Evolutionary conservation across 2,329 filamentous ascomycete genomes (phyloP).

Genomic region (Colletotrichum lentis): DNA sequence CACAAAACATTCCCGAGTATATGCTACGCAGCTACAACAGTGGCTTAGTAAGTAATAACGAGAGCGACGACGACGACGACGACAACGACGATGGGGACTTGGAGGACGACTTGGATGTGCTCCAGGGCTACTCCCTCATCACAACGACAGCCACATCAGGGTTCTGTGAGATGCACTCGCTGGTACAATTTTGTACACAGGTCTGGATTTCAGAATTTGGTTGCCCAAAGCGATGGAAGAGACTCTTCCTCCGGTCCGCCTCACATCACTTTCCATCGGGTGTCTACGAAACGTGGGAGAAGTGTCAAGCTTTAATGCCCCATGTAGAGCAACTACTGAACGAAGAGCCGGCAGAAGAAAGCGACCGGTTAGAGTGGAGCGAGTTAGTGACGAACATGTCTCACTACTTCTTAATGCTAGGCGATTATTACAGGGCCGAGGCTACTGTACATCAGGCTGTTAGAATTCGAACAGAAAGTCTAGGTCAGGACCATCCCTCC

Average conservation of each 20-base stretch:
- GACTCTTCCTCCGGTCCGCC: constrained; percentile 30
- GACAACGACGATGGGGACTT: constrained; percentile 43
- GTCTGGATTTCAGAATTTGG: constrained; percentile 39
- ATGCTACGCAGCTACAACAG: constrained; percentile 7
- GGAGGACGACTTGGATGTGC: constrained; percentile 43
- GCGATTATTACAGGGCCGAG: constrained; percentile 5
- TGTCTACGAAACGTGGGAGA: constrained; percentile 2
- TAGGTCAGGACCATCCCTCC: not conserved
- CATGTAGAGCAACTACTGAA: constrained; percentile 15
- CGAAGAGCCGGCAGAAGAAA: not conserved
- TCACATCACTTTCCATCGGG: constrained; percentile 15
- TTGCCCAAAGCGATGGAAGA: constrained; percentile 16
- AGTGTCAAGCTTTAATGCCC: constrained; percentile 11
- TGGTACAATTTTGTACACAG: constrained; percentile 47
- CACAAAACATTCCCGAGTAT: constrained; percentile 48
- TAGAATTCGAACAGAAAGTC: not conserved
- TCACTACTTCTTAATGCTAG: constrained; percentile 7
- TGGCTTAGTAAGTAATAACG: not conserved
- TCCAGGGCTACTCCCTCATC: constrained; percentile 51
- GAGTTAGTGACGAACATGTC: constrained; percentile 30
- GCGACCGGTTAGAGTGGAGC: not conserved
- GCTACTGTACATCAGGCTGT: not conserved
- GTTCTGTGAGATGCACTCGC: constrained; percentile 52
- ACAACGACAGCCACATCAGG: constrained; percentile 35
- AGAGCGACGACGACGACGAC: constrained; percentile 39